Base-by-base conservation (phyloP, 2,329 filamentous ascomycete species). In the Shiraia sp. region DNA sequence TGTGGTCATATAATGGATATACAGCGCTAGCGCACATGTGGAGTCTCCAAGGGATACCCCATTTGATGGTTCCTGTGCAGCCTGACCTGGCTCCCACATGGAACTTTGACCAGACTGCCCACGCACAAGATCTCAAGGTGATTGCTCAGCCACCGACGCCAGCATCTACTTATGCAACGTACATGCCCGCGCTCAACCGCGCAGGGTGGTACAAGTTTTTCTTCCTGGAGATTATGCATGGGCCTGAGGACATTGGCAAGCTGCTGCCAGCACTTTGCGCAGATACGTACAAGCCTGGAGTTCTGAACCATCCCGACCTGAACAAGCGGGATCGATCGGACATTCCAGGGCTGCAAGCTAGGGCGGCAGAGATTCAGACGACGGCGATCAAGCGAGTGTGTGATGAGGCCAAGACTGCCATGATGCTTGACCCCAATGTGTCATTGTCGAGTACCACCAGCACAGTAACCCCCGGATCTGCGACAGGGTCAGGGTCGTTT, bases 181-280 rank as follows among this genome's bases (percentile, higher is more conserved):
- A 69, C 38, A 61, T 67, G 50, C 61, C 66, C 9, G 66, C 64
- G 4, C 49, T 68, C 25, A 68, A 66, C 24, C 61, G 64, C 4
- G 54, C 64, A 7, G 66, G 63, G 2, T 68, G 63, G 62, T 68
- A 67, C 49, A 66, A 67, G 32, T 66, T 59, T 24, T 55, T 68
- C 32, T 66, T 69, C 32, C 49, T 67, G 6, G 59, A 65, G 26
- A 45, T 59, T 38, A 40, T 64, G 42, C 48, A 58, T 13, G 56
- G 59, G 33, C 54, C 61, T 6, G 55, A 63, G 10, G 44, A 51
- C 12, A 51, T 67, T n/a, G 52, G 55, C 24, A 63, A 61, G 36
- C 35, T 65, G 28, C 30, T 69, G 36, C 27, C 49, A 8, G 36
- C 49, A 7, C 46, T 65, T 13, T 68, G 65, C 44, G 44, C 45